A percentile compares a stretch with the other conserved stretches of the same genome.
These are phyloP conservation scores for Orbilia ellipsospora DNA, from an alignment of 2,329 filamentous ascomycete species.

Conservation along the genomic window DNA sequence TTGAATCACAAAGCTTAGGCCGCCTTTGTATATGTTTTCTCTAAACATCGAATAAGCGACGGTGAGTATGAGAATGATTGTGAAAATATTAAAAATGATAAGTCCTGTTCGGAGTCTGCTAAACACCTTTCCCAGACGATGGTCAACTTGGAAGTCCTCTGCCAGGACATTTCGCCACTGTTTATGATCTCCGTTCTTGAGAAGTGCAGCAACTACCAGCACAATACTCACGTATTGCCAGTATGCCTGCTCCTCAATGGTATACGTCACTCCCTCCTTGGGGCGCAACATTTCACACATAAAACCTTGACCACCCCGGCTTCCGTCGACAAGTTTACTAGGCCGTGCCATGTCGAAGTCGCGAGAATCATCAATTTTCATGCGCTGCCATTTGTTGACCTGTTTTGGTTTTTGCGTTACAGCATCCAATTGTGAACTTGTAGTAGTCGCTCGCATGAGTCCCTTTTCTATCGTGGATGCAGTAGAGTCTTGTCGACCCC, in stretches of 20 bases:
- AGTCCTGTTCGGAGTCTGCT: constrained; percentile 5
- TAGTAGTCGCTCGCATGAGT: too few relatives aligned
- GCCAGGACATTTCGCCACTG: constrained; percentile 14
- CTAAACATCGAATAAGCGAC: constrained; percentile 32
- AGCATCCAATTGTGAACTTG: not conserved
- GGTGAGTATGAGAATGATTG: constrained; percentile 9
- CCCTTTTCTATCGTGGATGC: too few relatives aligned
- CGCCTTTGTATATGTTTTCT: constrained; percentile 22
- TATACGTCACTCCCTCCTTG: constrained; percentile 37
- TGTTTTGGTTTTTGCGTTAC: not conserved
- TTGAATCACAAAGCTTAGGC: constrained; percentile 29
- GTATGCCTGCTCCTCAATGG: constrained; percentile 39
- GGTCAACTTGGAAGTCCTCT: constrained; percentile 26
- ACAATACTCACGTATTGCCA: constrained; percentile 35
- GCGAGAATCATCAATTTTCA: constrained; percentile 16
- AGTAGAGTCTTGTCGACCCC: not conserved
- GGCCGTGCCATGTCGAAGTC: constrained; percentile 36
- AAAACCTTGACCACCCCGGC: constrained; percentile 29
- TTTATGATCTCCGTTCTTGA: constrained; percentile 18
- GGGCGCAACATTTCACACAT: constrained; percentile 41
- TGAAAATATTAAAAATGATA: constrained; percentile 29
- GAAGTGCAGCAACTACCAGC: constrained; percentile 20
- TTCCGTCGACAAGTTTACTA: constrained; percentile 38
- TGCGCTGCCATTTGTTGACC: constrained; percentile 19
- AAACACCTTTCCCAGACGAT: constrained; percentile 25